Percentiles rank a stretch among this genome's conserved stretches.
Evolutionary conservation across 2,329 filamentous ascomycete species (phyloP).

Genomic region (Monosporascus cannonballus): DNA sequence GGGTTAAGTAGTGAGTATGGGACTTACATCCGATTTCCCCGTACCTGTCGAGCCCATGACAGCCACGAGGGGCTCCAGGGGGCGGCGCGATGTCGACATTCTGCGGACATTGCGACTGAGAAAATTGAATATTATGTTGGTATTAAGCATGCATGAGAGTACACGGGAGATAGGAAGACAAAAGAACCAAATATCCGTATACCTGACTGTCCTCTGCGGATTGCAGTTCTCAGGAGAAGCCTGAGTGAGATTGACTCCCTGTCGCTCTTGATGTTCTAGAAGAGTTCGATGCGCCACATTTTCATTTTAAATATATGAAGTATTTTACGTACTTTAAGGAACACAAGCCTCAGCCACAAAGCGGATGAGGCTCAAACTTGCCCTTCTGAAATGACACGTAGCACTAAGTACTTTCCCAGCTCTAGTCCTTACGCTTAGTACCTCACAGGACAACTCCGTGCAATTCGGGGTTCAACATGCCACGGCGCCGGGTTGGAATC

Average conservation of each 20-base stretch:
- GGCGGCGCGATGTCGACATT: constrained; percentile 34
- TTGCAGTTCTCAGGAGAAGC: neutral
- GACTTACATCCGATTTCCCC: constrained; percentile 46
- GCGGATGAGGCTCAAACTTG: neutral
- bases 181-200: too few relatives aligned
- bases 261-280: too few relatives aligned
- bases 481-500: too few relatives aligned
- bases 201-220: too few relatives aligned
- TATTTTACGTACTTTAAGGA: too few relatives aligned
- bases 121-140: neutral
- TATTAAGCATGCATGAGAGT: neutral
- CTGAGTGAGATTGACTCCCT: neutral
- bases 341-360: neutral
- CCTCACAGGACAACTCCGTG: neutral
- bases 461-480: neutral
- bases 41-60: constrained; percentile 89
- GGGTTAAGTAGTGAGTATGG: constrained; percentile 14
- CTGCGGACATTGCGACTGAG: constrained; percentile 19
- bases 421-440: too few relatives aligned
- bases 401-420: too few relatives aligned
- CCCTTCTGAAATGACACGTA: neutral
- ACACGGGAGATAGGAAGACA: neutral
- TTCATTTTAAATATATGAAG: neutral
- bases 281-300: neutral
- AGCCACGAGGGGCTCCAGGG: constrained; percentile 61